These are phyloP conservation scores for Paramyrothecium sp. DNA, from an alignment of 2,329 filamentous ascomycete genomes.

Conservation along the genomic window DNA sequence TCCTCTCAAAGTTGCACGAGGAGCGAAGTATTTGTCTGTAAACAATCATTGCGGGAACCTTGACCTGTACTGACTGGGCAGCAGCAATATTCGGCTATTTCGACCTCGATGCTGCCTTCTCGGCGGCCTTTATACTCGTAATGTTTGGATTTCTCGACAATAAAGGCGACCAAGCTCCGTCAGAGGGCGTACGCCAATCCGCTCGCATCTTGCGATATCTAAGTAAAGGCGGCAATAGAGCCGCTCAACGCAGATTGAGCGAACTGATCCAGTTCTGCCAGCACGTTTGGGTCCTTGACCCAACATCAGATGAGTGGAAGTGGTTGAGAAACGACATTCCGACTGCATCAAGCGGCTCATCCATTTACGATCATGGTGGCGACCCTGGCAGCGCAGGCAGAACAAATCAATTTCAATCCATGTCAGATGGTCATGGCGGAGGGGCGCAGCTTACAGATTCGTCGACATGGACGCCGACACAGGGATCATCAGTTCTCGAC, in stretches of 20 bases:
- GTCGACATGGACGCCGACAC: too few relatives aligned
- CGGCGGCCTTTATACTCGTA: constrained; percentile 22
- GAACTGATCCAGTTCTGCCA: constrained; percentile 23
- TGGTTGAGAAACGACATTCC: constrained; percentile 8
- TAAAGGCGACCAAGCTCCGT: constrained; percentile 15
- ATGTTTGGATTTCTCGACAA: constrained; percentile 24
- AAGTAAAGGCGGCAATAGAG: constrained; percentile 19
- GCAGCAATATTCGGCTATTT: constrained; percentile 23
- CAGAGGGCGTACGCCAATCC: constrained; percentile 19
- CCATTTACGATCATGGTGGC: not conserved
- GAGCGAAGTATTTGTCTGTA: constrained; percentile 18
- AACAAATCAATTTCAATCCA: not conserved
- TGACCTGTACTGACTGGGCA: not conserved
- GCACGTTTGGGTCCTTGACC: constrained; percentile 21
- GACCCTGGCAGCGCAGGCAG: not conserved
- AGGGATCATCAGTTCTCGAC: constrained; percentile 3
- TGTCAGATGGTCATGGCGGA: too few relatives aligned
- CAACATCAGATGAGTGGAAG: constrained; percentile 16
- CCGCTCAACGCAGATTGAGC: constrained; percentile 17
- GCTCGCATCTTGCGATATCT: constrained; percentile 19
- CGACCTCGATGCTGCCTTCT: constrained; percentile 24
- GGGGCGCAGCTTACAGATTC: too few relatives aligned
- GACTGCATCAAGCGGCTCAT: not conserved
- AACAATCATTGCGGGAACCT: not conserved
- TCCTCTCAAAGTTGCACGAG: constrained; percentile 16